Percentiles rank a stretch among this genome's conserved stretches.
These are phyloP conservation scores for Biscogniauxia mediterranea DNA, from an alignment of 2,329 filamentous ascomycete genomes.

Conservation along the genomic window DNA sequence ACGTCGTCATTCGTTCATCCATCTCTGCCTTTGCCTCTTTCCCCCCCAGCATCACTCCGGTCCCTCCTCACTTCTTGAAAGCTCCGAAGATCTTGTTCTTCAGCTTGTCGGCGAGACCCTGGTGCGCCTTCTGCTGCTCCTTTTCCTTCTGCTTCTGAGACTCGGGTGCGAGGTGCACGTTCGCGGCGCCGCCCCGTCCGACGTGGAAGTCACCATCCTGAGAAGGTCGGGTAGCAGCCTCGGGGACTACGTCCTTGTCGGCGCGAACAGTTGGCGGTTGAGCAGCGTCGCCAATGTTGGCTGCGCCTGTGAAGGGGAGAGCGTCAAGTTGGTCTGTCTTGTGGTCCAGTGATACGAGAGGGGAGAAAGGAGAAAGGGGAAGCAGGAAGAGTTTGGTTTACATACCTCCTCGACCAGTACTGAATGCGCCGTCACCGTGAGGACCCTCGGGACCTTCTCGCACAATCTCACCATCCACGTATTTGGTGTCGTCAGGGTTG, in stretches of 20 bases:
- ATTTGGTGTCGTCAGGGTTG: slow-evolving; percentile 54
- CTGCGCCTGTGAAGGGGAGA: slow-evolving; percentile 44
- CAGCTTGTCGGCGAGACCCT: slow-evolving; percentile 54
- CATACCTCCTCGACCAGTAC: slow-evolving; percentile 58
- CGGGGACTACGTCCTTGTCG: slow-evolving; percentile 54
- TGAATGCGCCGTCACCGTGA: slow-evolving; percentile 58
- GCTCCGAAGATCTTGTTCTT: slow-evolving; percentile 53
- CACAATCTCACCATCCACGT: slow-evolving; percentile 62
- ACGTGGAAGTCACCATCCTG: slow-evolving; percentile 54
- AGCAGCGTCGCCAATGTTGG: slow-evolving; percentile 56
- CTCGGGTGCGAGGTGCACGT: slow-evolving; percentile 43
- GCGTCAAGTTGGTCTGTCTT: not conserved
- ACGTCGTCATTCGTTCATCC: not conserved
- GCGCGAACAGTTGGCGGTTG: slow-evolving; percentile 38
- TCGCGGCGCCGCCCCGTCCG: slow-evolving; percentile 60
- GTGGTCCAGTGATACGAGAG: not conserved
- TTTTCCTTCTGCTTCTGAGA: slow-evolving; percentile 16
- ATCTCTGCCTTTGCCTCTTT: not conserved
- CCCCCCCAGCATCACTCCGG: not conserved
- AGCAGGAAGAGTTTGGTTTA: not conserved
- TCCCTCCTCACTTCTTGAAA: slow-evolving; percentile 44
- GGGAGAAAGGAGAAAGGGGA: not conserved
- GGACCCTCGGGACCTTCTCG: slow-evolving; percentile 53
- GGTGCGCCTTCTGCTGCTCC: slow-evolving; percentile 28
- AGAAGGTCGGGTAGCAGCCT: slow-evolving; percentile 47